phyloP scores from a whole-genome alignment of 148 eudicot genomes.

The Fagopyrum tataricum region DNA sequence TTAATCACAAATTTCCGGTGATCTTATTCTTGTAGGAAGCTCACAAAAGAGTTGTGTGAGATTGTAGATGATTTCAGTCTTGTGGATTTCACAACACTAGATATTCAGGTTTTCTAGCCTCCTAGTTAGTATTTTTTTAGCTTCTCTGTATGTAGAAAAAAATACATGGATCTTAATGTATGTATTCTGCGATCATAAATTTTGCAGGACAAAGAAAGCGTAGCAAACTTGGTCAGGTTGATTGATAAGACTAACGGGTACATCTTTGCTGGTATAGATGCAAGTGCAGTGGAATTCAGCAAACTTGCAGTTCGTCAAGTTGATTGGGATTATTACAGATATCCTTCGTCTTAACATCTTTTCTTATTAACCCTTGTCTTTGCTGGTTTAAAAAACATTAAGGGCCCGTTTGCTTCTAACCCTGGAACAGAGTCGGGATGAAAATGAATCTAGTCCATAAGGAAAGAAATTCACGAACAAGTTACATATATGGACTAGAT shows the following conservation, averaged over 20 bases:
- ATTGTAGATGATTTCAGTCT: conserved; percentile 65
- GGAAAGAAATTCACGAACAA: too few species aligned
- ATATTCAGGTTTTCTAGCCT: conserved; percentile 67
- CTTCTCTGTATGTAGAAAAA: not conserved
- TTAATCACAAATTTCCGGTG: too few species aligned
- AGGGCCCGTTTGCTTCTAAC: too few species aligned
- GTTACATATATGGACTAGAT: too few species aligned
- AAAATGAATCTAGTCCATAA: too few species aligned
- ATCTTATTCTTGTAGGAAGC: conserved; percentile 46
- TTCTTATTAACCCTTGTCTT: conserved; percentile 15
- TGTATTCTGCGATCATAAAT: not conserved
- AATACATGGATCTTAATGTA: not conserved
- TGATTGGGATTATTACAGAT: conserved; percentile 94
- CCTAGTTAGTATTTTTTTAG: not conserved
- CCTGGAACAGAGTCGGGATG: too few species aligned
- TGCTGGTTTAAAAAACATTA: too few species aligned
- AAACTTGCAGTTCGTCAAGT: conserved; percentile 74
- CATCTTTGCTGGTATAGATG: conserved; percentile 75
- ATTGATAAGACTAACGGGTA: conserved; percentile 91
- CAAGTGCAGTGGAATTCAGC: conserved; percentile 82
- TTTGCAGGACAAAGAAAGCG: conserved; percentile 89
- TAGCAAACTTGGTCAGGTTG: conserved; percentile 73
- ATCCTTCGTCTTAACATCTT: too few species aligned
- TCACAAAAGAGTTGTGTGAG: conserved; percentile 83
- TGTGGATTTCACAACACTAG: conserved; percentile 81